Base-by-base conservation (phyloP, 148 eudicot species). In the Silene uniflora region DNA sequence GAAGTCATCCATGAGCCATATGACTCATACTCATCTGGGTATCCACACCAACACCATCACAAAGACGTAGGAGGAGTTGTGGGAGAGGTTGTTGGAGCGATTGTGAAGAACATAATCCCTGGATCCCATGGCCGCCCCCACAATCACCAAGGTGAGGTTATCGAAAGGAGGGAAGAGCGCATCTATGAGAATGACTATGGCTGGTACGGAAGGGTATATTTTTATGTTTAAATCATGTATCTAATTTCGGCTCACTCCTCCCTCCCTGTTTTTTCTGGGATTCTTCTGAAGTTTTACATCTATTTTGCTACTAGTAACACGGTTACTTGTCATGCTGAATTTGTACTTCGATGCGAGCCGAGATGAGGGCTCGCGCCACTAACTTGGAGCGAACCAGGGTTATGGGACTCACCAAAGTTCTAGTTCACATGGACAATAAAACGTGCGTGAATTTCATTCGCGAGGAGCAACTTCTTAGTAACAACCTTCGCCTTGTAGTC, bases 101-200 rank as follows among this genome's bases (percentile, higher is more conserved):
- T 71, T 49, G 73, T 71, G 54, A 27, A 17, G 42, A 80, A 32
- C 19, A 44, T 35, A 63, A 69, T 76, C 75, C 44, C 44, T 39
- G 44, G 44, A 39, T 39, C 44, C 9, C 7, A 39, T 39, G 44
- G 44, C 44, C 44, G 1, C 44, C 73, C 67, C 68, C 74, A 72
- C 71, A 76, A 67, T 60, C 76, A 59, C 60, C 61, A 66, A 42
- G 66, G 73, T 27, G 83, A 63, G 47, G 6, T 62, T 64, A n/a
- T 80, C 24, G 79, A 80, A 75, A 80, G 75, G 83, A 75, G 66
- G 76, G 83, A 75, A 65, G 79, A 75, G 76, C 58, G 67, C 47
- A 65, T 76, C 35, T 55, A 54, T 65, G 76, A 75, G 67, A 75
- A 55, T 24, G 65, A 42, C 46, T 69, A 25, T 39, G 79, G 65